Evolutionary conservation across 306 rosid genomes (phyloP), one percentile per base, ranked within the genome.

Genomic region (Ceratonia siliqua): DNA sequence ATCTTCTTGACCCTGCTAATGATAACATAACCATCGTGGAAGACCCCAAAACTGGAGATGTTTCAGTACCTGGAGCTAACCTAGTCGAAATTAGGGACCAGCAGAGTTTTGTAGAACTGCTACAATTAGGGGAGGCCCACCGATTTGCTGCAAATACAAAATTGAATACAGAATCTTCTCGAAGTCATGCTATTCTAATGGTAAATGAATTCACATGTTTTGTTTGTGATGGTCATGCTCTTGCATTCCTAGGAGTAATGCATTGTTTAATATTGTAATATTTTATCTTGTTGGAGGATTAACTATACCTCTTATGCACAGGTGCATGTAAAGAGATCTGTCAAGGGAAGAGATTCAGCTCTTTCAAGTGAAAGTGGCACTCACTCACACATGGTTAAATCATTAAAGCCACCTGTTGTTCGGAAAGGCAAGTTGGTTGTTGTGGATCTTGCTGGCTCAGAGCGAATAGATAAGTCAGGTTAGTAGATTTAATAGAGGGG

Each of bases 401-500:
- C 82, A 22, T 79, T 89, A 74, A 95, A 92, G 79, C 89, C 98
- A 25, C 83, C 96, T 62, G 75, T 92, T 75, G 79, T 95, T 69
- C 91, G 93, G 78, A 95, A 90, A 83, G 94, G 96, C 59, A 95
- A 92, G 80, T 77, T 95, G 83, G 91, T 95, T 43, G 94, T 95
- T 42, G 99, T 95, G 53, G 99, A 95, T 86, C 98, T 95, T 80
- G 99, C 99, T 72, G 99, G 99, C 79, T 95, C 99, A 35, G 99
- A 95, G 86, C 92, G 99, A 55, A 90, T 95, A 41, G 92, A 92
- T 54, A 95, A 95, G 83, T 95, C 99, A 87, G 99, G 99, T 92
- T 54, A 20, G 89, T 80, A 53, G 72, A 72, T 79, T 45, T 58
- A 22, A 21, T 62, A 8, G 49, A 56, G 28, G 45, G 62, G 67